These are phyloP conservation scores for Botrytis squamosa DNA, from an alignment of 2,329 filamentous ascomycete genomes.

Conservation along the genomic window DNA sequence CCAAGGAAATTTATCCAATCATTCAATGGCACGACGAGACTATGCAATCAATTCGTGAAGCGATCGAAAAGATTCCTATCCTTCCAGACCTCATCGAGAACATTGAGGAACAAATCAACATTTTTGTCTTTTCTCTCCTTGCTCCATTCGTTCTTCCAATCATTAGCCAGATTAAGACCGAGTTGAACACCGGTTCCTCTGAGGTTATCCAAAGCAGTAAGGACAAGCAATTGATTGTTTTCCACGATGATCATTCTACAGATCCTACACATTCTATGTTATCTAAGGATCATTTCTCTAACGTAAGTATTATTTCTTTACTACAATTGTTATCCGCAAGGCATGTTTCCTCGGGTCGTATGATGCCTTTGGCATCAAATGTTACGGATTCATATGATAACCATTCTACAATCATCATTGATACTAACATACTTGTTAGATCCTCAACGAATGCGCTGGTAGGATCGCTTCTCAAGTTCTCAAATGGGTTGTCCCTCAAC, in stretches of 20 bases:
- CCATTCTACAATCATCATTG: too few species aligned
- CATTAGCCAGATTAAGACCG: constrained; percentile 80
- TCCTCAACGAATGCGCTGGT: constrained; percentile 86
- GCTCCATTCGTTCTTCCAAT: constrained; percentile 86
- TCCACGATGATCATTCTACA: constrained; percentile 70
- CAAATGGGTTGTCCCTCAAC: constrained; percentile 82
- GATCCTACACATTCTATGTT: constrained; percentile 95
- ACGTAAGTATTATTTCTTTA: constrained; percentile 26
- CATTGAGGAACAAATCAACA: constrained; percentile 79
- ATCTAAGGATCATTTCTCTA: constrained; percentile 85
- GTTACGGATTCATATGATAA: too few species aligned
- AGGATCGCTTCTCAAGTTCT: constrained; percentile 76
- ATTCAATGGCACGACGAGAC: constrained; percentile 89
- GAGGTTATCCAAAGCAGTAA: constrained; percentile 85
- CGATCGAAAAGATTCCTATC: constrained; percentile 82
- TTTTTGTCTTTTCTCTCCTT: constrained; percentile 89
- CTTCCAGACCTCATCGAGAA: constrained; percentile 83
- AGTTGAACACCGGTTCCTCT: constrained; percentile 79
- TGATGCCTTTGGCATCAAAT: background rate
- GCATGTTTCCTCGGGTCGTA: background rate
- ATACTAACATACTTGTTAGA: constrained; percentile 30
- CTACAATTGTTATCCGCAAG: background rate
- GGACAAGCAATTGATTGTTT: constrained; percentile 83
- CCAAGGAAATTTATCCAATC: constrained; percentile 80
- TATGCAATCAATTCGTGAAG: constrained; percentile 73